These are phyloP conservation scores for Pelargonium australe DNA, from an alignment of 441 rosid genomes.

Conservation along the genomic window DNA sequence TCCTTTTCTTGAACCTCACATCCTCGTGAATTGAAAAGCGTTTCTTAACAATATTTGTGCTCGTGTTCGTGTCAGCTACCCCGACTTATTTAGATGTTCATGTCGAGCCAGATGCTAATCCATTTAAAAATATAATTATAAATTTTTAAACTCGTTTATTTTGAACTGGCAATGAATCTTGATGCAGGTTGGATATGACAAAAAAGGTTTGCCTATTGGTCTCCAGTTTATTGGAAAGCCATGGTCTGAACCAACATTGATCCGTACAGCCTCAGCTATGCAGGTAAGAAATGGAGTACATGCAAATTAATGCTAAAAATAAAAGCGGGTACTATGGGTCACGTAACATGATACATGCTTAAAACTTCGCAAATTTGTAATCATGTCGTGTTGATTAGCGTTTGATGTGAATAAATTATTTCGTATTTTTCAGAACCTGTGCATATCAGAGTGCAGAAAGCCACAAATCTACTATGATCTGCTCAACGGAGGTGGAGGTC, in stretches of 20 bases:
- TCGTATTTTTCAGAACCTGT: conserved; percentile 31
- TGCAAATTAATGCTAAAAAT: not conserved
- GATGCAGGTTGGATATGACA: conserved; percentile 62
- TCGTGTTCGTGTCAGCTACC: no score
- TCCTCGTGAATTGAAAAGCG: not conserved
- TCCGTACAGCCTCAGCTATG: conserved; percentile 51
- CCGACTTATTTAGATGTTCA: no score
- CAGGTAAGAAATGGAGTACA: conserved; percentile 33
- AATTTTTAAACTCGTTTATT: no score
- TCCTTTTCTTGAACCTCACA: not conserved
- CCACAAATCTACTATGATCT: conserved; percentile 50
- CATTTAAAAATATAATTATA: no score
- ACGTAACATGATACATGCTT: no score
- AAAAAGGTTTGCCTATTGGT: conserved; percentile 57
- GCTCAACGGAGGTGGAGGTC: conserved; percentile 17
- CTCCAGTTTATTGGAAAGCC: conserved; percentile 72
- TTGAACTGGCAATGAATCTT: not conserved
- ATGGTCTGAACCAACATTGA: conserved; percentile 61
- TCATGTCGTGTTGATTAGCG: not conserved
- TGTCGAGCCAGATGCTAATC: no score
- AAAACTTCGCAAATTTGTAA: no score
- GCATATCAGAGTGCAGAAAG: conserved; percentile 33
- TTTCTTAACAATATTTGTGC: no score
- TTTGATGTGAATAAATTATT: not conserved
- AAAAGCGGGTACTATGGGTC: no score